Evolutionary conservation across 1,139 yeast species (phyloP).

Genomic region (Debaryomyces coudertii): DNA sequence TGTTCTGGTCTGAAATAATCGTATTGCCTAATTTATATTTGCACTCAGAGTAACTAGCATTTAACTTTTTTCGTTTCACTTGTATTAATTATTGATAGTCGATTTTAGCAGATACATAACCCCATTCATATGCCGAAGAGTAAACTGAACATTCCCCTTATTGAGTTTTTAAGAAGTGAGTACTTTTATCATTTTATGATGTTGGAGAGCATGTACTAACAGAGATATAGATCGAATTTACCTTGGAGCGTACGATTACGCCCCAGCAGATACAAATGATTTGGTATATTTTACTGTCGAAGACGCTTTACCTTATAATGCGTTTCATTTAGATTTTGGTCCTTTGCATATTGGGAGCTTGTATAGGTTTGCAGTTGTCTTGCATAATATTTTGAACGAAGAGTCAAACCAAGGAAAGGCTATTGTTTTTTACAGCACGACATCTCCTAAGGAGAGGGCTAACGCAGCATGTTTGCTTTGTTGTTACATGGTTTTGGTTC

Average conservation of each 20-base stretch:
- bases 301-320: constrained; percentile 85
- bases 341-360: constrained; percentile 92
- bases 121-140: constrained; percentile 22
- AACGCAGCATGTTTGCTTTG: constrained; percentile 94
- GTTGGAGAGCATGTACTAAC: constrained; percentile 12
- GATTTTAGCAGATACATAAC: neutral
- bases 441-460: constrained; percentile 80
- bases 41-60: constrained; percentile 3
- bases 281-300: constrained; percentile 90
- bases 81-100: constrained; percentile 4
- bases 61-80: neutral
- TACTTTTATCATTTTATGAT: constrained; percentile 11
- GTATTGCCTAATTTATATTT: neutral
- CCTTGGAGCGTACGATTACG: constrained; percentile 82
- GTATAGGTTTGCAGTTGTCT: constrained; percentile 90
- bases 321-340: constrained; percentile 95
- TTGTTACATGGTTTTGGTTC: constrained; percentile 93
- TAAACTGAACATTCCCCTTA: constrained; percentile 35
- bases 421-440: constrained; percentile 84
- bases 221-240: constrained; percentile 68
- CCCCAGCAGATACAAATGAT: constrained; percentile 76
- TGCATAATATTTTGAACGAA: constrained; percentile 88
- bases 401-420: constrained; percentile 84
- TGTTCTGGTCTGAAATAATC: neutral
- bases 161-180: constrained; percentile 52